phyloP scores from a whole-genome alignment of 495 filamentous ascomycete genomes.

The Talaromyces liani region DNA sequence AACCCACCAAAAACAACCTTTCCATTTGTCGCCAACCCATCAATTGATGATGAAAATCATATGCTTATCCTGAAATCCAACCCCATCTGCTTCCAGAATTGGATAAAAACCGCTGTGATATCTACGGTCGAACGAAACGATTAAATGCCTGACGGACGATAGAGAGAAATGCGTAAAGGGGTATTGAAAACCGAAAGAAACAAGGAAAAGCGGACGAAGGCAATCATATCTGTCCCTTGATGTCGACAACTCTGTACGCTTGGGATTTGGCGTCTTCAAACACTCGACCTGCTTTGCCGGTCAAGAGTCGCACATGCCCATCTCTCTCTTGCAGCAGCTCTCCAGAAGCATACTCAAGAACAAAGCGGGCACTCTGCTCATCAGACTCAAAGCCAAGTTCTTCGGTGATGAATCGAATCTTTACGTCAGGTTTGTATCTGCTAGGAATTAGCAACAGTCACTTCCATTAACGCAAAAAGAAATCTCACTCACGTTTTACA shows the following conservation, averaged over 20 bases:
- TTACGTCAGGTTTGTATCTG: slow-evolving; percentile 87
- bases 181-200: slow-evolving; percentile 13
- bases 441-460: slow-evolving; percentile 24
- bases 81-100: background rate
- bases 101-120: background rate
- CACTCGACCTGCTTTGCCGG: slow-evolving; percentile 59
- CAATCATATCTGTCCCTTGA: slow-evolving; percentile 89
- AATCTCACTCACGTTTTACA: slow-evolving; percentile 80
- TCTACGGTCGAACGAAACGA: background rate
- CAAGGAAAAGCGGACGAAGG: slow-evolving; percentile 5
- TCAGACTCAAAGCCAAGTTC: slow-evolving; percentile 94
- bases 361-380: slow-evolving; percentile 80
- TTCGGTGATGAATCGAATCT: slow-evolving; percentile 85
- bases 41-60: background rate
- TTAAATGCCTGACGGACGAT: background rate
- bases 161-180: slow-evolving; percentile 2
- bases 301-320: slow-evolving; percentile 65
- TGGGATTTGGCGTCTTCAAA: slow-evolving; percentile 66
- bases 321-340: slow-evolving; percentile 72
- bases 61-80: background rate
- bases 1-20: background rate
- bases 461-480: slow-evolving; percentile 1
- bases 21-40: background rate
- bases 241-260: slow-evolving; percentile 82
- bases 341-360: slow-evolving; percentile 67